Conservation (phyloP, 805 yeast genomes). For the Candida ficus region DNA sequence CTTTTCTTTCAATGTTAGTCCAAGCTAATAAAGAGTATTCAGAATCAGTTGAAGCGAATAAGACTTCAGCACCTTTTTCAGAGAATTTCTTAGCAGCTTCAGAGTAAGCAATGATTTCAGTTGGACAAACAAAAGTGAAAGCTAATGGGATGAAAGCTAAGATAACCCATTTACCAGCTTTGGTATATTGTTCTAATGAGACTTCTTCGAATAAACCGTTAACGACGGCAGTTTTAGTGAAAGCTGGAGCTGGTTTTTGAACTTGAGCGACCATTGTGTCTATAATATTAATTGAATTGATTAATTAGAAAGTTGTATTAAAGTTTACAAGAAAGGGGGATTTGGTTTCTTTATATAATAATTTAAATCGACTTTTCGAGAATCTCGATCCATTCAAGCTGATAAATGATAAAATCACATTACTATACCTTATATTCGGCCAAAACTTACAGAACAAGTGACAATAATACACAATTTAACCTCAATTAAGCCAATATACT, state of each 20-base stretch:
- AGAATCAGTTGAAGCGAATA: constrained; percentile 97
- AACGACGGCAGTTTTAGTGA: constrained; percentile 95
- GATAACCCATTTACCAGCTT: constrained; percentile 93
- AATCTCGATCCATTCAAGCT: not conserved
- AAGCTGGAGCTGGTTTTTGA: constrained; percentile 94
- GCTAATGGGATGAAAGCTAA: constrained; percentile 98
- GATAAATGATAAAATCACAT: no score
- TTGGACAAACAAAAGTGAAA: constrained; percentile 99
- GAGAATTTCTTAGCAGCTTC: constrained; percentile 89
- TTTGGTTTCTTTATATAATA: not conserved
- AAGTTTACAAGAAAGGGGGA: not conserved
- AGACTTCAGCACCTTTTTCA: constrained; percentile 80
- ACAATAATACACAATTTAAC: not conserved
- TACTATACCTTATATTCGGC: no score
- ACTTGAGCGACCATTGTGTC: constrained; percentile 77
- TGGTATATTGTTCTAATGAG: constrained; percentile 77
- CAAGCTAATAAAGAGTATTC: constrained; percentile 97
- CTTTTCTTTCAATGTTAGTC: constrained; percentile 95
- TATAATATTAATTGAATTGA: not conserved
- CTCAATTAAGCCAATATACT: no score
- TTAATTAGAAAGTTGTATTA: not conserved
- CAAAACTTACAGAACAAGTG: not conserved
- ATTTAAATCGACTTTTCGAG: not conserved
- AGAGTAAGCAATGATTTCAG: constrained; percentile 98
- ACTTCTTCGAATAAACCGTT: constrained; percentile 96